Evolutionary conservation across 345 rosid species (phyloP).

Genomic region (Eucalyptus regnans): DNA sequence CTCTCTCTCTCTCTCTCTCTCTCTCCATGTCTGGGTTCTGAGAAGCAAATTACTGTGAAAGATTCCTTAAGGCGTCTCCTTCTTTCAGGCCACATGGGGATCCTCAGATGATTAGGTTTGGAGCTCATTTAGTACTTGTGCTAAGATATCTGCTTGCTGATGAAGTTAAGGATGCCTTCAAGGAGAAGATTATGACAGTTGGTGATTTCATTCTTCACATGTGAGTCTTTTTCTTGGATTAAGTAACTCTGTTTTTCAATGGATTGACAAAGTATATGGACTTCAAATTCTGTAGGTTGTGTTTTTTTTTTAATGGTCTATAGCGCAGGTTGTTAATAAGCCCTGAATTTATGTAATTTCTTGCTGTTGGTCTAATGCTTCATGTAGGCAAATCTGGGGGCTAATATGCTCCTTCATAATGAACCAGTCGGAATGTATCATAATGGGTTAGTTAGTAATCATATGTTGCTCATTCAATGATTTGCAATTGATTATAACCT

Average conservation of each 20-base stretch:
- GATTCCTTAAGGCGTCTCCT: background rate
- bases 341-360: background rate
- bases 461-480: background rate
- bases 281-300: background rate
- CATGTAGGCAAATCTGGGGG: background rate
- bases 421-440: background rate
- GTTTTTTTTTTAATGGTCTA: too few relatives aligned
- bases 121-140: constrained; percentile 93
- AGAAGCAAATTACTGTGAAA: background rate
- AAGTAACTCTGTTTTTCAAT: background rate
- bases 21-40: background rate
- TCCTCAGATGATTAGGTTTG: constrained; percentile 93
- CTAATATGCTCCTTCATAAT: background rate
- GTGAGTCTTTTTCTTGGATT: constrained; percentile 26
- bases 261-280: background rate
- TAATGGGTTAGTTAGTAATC: background rate
- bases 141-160: constrained; percentile 68
- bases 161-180: constrained; percentile 60
- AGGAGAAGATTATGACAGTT: constrained; percentile 74
- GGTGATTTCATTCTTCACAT: constrained; percentile 91
- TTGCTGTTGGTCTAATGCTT: background rate
- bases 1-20: background rate
- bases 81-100: constrained; percentile 85
- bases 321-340: background rate
- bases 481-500: background rate